Base-by-base conservation (phyloP, 257 asterid species). In the Salvia splendens region DNA sequence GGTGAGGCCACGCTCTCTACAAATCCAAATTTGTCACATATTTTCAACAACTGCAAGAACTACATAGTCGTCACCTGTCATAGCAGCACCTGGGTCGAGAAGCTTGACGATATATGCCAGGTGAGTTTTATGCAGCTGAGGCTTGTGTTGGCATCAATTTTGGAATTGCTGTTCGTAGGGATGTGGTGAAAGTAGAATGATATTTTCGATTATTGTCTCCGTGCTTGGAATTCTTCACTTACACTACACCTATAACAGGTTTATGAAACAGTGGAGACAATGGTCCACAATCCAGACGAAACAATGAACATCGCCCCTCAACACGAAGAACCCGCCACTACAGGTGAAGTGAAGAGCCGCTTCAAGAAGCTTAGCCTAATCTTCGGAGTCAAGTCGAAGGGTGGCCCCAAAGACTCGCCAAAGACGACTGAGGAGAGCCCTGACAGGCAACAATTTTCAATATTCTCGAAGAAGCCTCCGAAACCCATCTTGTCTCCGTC, bases 61-160 rank as follows among this genome's bases (percentile, higher is more conserved):
- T 94, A 82, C 60, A 70, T 88, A 24, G 67, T 91, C 55, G 54
- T 71, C 60, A 84, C 95, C 62, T 84, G 92, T 78, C 89, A 91
- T 69, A 70, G 86, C 68, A 67, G 76, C 75, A 50, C 35, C 42
- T 88, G 92, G 97, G 79, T 78, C 8, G 96, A 91, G 73, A 94
- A 80, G 82, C 78, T 91, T 55, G 96, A 94, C 58, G 97, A 88
- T 51, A 80, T 94, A 74, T 86, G 95, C 83, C 97, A 91, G 96
- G 99, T 90, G 74, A 51, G 79, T 58, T 47, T 48, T 69, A 36
- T 75, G 59, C 73, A 36, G 59, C 73, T 45, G 58, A 77, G 51
- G 17, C 60, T 33, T 54, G 53, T 68, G 49, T 32, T 52, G 43
- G 14, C 56, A 56, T 58, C 15, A 38, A 24, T 16, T 47, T 20